phyloP scores from a whole-genome alignment of 1,284 basidiomycete species.

The Inonotus obliquus region DNA sequence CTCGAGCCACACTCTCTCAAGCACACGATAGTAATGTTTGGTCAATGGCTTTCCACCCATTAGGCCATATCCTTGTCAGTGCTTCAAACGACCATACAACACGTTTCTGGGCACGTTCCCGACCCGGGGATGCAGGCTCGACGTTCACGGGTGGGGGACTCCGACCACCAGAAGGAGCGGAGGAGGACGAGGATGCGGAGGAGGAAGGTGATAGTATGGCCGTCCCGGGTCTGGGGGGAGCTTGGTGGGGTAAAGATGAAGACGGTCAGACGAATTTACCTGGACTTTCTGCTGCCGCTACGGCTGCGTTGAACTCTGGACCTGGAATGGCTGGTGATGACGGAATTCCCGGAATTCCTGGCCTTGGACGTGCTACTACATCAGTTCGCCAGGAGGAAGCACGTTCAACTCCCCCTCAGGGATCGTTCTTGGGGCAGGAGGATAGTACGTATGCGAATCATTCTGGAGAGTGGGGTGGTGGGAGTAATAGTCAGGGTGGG shows the following conservation, averaged over 20 bases:
- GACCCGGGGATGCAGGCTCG: conserved; percentile 67
- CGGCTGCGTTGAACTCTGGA: conserved; percentile 21
- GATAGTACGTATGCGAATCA: conserved; percentile 21
- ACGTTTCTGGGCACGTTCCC: conserved; percentile 91
- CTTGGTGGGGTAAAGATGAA: conserved; percentile 38
- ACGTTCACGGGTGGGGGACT: conserved; percentile 73
- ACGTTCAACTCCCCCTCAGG: conserved; percentile 24
- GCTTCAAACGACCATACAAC: conserved; percentile 98
- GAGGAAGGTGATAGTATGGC: conserved; percentile 54
- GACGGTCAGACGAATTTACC: conserved; percentile 22
- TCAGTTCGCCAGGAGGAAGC: neutral
- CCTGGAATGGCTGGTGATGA: conserved; percentile 36
- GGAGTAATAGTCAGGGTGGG: neutral
- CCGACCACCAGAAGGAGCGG: conserved; percentile 61
- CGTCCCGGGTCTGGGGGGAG: conserved; percentile 20
- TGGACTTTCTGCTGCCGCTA: conserved; percentile 17
- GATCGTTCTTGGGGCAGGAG: conserved; percentile 25
- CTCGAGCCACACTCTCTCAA: conserved; percentile 80
- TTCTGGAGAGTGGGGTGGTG: conserved; percentile 7
- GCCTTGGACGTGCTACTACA: conserved; percentile 33
- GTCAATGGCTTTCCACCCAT: conserved; percentile 92
- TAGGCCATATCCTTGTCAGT: conserved; percentile 90
- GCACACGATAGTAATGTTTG: conserved; percentile 98
- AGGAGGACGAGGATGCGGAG: conserved; percentile 56
- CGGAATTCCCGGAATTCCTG: conserved; percentile 56